Conservation (phyloP, 225 moss, liverwort and hornwort species). For the Antitrichia curtipendula region DNA sequence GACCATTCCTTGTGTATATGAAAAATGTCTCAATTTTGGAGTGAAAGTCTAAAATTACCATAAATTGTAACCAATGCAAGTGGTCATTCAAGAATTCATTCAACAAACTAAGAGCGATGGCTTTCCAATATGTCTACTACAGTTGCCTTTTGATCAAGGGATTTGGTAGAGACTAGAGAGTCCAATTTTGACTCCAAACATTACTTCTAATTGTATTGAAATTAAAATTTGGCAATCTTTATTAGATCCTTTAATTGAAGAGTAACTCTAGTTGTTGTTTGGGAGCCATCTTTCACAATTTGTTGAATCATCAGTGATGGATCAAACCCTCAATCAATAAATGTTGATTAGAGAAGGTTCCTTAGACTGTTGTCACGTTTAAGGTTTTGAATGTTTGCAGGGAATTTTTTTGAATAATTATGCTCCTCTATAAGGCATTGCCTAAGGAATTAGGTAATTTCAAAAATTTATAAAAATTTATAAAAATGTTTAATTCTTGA, state of each 20-base stretch:
- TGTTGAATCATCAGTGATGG: too few relatives aligned
- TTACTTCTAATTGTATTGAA: too few relatives aligned
- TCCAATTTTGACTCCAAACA: neutral
- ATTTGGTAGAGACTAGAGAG: neutral
- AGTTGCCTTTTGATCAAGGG: neutral
- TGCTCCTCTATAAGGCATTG: neutral
- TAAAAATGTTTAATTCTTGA: too few relatives aligned
- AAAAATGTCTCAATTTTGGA: neutral
- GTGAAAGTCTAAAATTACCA: neutral
- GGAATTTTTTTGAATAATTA: neutral
- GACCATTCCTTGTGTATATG: too few relatives aligned
- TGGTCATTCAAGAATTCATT: neutral
- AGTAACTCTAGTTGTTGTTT: too few relatives aligned
- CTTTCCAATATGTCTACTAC: neutral
- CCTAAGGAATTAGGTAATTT: neutral
- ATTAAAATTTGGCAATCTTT: too few relatives aligned
- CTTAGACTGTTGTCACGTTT: neutral
- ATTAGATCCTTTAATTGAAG: too few relatives aligned
- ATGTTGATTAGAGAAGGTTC: neutral
- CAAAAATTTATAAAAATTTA: too few relatives aligned
- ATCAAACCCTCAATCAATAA: neutral
- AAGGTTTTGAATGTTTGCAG: neutral
- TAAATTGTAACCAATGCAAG: neutral
- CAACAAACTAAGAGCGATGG: neutral
- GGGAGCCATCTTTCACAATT: too few relatives aligned